Evolutionary conservation across 371 early-diverging fungal genomes (phyloP).

Genomic region (Mortierella sp.): DNA sequence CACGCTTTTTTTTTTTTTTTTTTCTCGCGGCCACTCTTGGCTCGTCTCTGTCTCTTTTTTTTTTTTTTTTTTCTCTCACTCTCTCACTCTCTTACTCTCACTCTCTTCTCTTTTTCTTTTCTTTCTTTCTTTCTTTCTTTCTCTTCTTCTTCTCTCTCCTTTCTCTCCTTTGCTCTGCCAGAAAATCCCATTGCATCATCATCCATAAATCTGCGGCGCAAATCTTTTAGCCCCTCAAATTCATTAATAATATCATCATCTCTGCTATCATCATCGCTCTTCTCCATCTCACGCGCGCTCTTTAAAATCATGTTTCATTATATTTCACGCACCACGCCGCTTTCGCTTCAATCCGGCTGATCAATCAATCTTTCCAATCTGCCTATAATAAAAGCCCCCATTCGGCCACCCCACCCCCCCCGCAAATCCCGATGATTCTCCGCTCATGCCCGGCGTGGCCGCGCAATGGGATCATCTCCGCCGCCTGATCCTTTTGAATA

Average conservation of each 20-base stretch:
- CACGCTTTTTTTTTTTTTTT: neutral
- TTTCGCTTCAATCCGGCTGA: no score
- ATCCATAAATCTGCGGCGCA: no score
- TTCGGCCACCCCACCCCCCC: no score
- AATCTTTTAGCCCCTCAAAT: no score
- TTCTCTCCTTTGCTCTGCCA: constrained; percentile 1
- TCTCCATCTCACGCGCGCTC: neutral
- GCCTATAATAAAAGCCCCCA: no score
- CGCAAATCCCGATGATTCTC: no score
- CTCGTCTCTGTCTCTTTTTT: neutral
- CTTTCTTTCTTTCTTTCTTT: neutral
- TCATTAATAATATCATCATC: constrained; percentile 1
- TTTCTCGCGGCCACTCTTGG: constrained; percentile 14
- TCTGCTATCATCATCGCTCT: neutral
- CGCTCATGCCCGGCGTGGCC: neutral
- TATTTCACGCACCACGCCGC: no score
- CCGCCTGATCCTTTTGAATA: neutral
- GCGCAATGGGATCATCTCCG: neutral
- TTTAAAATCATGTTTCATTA: neutral
- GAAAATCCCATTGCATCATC: neutral
- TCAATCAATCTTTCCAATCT: no score
- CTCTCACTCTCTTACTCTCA: neutral
- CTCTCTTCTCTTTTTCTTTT: neutral
- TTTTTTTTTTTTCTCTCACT: neutral
- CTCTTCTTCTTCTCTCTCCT: neutral